Evolutionary conservation across 2,329 filamentous ascomycete genomes (phyloP).

Genomic region (Exophiala sideris): DNA sequence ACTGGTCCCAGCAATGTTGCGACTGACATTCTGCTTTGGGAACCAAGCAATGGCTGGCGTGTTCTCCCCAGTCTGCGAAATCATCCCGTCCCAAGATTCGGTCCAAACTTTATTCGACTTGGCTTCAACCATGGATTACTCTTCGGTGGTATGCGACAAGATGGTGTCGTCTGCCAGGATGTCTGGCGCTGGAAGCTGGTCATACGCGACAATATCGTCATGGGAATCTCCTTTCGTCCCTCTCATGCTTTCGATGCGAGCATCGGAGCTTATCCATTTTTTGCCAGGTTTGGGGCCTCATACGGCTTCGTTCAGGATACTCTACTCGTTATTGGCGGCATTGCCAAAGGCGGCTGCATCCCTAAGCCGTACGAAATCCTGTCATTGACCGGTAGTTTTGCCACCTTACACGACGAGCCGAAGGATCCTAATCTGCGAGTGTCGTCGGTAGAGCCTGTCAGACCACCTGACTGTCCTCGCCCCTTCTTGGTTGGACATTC

Average conservation of each 20-base stretch:
- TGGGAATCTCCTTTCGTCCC: slow-evolving; percentile 21
- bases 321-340: slow-evolving; percentile 53
- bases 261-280: slow-evolving; percentile 32
- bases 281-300: slow-evolving; percentile 51
- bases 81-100: slow-evolving; percentile 52
- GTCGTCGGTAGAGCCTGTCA: slow-evolving; percentile 29
- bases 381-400: slow-evolving; percentile 32
- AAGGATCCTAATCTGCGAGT: slow-evolving; percentile 27
- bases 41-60: slow-evolving; percentile 50
- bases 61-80: slow-evolving; percentile 35
- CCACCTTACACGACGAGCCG: slow-evolving; percentile 23
- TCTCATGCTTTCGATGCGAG: slow-evolving; percentile 25
- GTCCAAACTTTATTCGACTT: slow-evolving; percentile 47
- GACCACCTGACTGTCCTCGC: slow-evolving; percentile 38
- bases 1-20: slow-evolving; percentile 48
- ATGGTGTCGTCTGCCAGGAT: slow-evolving; percentile 61
- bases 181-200: slow-evolving; percentile 64
- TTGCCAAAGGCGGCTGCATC: slow-evolving; percentile 37
- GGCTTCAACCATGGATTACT: slow-evolving; percentile 58
- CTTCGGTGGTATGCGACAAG: slow-evolving; percentile 65
- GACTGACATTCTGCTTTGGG: slow-evolving; percentile 55
- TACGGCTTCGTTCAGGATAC: slow-evolving; percentile 45
- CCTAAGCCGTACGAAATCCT: slow-evolving; percentile 53
- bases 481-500: slow-evolving; percentile 72
- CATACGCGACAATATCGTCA: slow-evolving; percentile 37